A percentile compares a stretch with the other conserved stretches of the same genome.
These are phyloP conservation scores for Rhizopus sp. DNA, from an alignment of 371 early-diverging fungal genomes.

Conservation along the genomic window DNA sequence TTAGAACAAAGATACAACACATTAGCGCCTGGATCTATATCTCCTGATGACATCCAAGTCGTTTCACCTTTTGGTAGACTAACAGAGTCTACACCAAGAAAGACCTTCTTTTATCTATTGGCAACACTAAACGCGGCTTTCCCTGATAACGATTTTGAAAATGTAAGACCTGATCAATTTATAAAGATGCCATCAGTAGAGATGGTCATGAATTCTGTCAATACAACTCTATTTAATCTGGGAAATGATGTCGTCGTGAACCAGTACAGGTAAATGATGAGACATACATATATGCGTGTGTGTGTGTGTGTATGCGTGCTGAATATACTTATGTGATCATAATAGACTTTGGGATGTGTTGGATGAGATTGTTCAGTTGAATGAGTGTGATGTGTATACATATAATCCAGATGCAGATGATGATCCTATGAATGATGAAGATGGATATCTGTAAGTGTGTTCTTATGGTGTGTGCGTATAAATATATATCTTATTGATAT, in stretches of 20 bases:
- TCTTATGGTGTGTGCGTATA: not conserved
- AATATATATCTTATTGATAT: slow-evolving; percentile 6
- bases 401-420: slow-evolving; percentile 85
- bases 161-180: slow-evolving; percentile 87
- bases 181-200: slow-evolving; percentile 71
- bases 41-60: slow-evolving; percentile 60
- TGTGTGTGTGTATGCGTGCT: not conserved
- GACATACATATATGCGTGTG: slow-evolving; percentile 20
- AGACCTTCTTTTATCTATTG: slow-evolving; percentile 88
- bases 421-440: slow-evolving; percentile 90
- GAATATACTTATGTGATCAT: no score
- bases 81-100: slow-evolving; percentile 73
- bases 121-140: slow-evolving; percentile 92
- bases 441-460: slow-evolving; percentile 51
- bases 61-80: slow-evolving; percentile 84
- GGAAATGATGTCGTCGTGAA: slow-evolving; percentile 68
- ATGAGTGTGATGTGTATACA: slow-evolving; percentile 86
- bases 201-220: slow-evolving; percentile 80
- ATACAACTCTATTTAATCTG: slow-evolving; percentile 81
- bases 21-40: slow-evolving; percentile 49
- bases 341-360: slow-evolving; percentile 77
- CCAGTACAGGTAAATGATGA: slow-evolving; percentile 38
- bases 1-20: slow-evolving; percentile 77
- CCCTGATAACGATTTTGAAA: slow-evolving; percentile 95
- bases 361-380: slow-evolving; percentile 78